phyloP scores from a whole-genome alignment of 805 yeast genomes.

The Candida pseudoglaebosa region DNA sequence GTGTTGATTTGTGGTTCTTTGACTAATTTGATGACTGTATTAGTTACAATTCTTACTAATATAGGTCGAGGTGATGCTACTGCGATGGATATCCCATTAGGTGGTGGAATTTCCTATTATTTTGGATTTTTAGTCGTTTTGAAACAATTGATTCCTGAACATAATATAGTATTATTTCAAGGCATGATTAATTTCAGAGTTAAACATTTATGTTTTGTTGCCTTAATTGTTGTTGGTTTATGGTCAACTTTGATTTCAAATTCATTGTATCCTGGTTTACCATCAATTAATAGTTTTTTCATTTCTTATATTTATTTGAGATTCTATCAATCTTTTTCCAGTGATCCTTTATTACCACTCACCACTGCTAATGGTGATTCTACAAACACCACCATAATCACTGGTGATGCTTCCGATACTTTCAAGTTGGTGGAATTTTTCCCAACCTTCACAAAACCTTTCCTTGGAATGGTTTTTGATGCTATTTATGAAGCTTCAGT shows the following conservation, averaged over 20 bases:
- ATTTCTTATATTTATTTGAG: conserved; percentile 75
- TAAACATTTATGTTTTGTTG: conserved; percentile 57
- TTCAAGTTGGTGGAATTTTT: conserved; percentile 81
- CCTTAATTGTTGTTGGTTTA: conserved; percentile 25
- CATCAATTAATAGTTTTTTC: conserved; percentile 56
- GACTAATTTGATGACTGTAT: conserved; percentile 52
- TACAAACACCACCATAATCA: conserved; percentile 28
- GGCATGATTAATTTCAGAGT: conserved; percentile 47
- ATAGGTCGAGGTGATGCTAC: conserved; percentile 29
- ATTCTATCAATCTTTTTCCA: conserved; percentile 60
- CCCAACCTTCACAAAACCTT: conserved; percentile 58
- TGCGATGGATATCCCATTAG: conserved; percentile 43
- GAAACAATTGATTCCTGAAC: conserved; percentile 58
- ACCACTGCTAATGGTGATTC: conserved; percentile 27
- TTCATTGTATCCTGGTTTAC: conserved; percentile 50
- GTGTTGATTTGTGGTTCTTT: conserved; percentile 50
- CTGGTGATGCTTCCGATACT: conserved; percentile 89
- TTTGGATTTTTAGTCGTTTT: conserved; percentile 55
- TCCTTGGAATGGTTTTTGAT: conserved; percentile 49
- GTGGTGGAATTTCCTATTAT: conserved; percentile 49
- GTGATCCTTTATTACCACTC: conserved; percentile 53
- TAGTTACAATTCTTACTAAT: conserved; percentile 37
- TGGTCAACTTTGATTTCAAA: conserved; percentile 32
- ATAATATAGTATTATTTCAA: conserved; percentile 46
- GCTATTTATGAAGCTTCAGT: conserved; percentile 31